Evolutionary conservation across 306 rosid species (phyloP).

Genomic region (Cucurbita ficifolia): DNA sequence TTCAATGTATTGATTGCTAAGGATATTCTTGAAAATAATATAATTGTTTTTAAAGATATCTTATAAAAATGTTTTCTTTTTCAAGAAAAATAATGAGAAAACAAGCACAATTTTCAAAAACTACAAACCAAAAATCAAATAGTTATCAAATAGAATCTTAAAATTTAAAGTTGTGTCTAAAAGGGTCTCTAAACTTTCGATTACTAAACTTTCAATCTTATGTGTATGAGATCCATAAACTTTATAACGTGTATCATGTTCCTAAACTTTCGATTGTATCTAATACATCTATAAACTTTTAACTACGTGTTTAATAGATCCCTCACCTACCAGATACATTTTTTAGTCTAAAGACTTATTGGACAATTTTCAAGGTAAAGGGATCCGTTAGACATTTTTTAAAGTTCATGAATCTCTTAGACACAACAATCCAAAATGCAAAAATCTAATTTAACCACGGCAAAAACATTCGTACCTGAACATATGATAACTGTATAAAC

Average conservation of each 20-base stretch:
- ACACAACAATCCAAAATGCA: not conserved
- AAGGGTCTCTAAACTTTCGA: not conserved
- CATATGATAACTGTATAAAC: constrained; percentile 86
- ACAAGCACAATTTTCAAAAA: too few species aligned
- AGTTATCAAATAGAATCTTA: not conserved
- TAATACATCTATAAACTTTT: not conserved
- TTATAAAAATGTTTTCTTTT: not conserved
- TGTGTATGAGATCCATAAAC: not conserved
- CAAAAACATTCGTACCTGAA: constrained; percentile 43
- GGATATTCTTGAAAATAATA: not conserved
- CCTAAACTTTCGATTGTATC: not conserved
- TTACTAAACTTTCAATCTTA: too few species aligned
- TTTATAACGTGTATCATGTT: not conserved
- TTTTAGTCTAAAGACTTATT: not conserved
- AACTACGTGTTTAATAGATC: not conserved
- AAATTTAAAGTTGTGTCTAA: not conserved
- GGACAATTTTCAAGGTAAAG: not conserved
- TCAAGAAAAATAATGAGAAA: too few species aligned
- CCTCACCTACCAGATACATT: not conserved
- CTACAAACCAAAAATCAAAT: too few species aligned
- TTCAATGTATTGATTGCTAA: not conserved
- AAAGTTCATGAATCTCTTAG: not conserved
- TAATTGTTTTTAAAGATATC: not conserved
- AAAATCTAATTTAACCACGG: not conserved
- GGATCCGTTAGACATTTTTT: not conserved